A percentile compares a stretch with the other conserved stretches of the same genome.
Evolutionary conservation across 108 stramenopile genomes (phyloP).

Genomic region (Nannochloropsis oceanica): DNA sequence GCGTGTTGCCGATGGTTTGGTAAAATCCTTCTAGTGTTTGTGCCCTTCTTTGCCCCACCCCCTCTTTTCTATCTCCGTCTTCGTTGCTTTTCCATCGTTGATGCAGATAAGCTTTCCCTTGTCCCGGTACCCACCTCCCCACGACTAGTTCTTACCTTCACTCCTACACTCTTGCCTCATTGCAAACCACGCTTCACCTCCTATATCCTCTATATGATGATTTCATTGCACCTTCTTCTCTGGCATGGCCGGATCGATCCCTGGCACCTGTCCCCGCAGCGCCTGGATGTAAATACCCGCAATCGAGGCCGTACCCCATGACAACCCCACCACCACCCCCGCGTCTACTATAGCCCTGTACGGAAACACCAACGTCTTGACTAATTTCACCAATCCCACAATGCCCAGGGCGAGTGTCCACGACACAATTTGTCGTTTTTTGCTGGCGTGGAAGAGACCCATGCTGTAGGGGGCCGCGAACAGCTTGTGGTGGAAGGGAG

Average conservation of each 20-base stretch:
- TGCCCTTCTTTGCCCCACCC: too few species aligned
- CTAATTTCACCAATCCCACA: constrained; percentile 63
- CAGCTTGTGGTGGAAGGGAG: constrained; percentile 40
- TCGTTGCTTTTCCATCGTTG: too few species aligned
- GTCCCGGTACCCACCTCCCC: too few species aligned
- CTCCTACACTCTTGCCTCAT: too few species aligned
- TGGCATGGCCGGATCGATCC: constrained; percentile 21
- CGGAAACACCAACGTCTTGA: constrained; percentile 68
- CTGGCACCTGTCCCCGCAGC: constrained; percentile 29
- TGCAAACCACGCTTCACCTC: background rate
- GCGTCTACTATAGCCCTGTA: constrained; percentile 84
- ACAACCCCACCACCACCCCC: constrained; percentile 78
- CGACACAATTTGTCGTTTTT: constrained; percentile 63
- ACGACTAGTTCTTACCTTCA: too few species aligned
- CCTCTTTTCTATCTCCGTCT: too few species aligned
- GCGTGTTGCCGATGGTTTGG: too few species aligned
- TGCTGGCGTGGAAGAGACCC: constrained; percentile 77
- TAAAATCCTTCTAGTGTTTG: too few species aligned
- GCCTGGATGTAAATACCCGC: constrained; percentile 48
- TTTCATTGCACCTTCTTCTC: background rate
- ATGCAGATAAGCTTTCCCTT: too few species aligned
- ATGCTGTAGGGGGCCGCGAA: constrained; percentile 79
- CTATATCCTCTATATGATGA: background rate
- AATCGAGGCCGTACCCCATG: constrained; percentile 64
- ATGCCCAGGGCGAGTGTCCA: constrained; percentile 73